Conservation (phyloP, 2,329 filamentous ascomycete species). For the Beauveria medogensis region DNA sequence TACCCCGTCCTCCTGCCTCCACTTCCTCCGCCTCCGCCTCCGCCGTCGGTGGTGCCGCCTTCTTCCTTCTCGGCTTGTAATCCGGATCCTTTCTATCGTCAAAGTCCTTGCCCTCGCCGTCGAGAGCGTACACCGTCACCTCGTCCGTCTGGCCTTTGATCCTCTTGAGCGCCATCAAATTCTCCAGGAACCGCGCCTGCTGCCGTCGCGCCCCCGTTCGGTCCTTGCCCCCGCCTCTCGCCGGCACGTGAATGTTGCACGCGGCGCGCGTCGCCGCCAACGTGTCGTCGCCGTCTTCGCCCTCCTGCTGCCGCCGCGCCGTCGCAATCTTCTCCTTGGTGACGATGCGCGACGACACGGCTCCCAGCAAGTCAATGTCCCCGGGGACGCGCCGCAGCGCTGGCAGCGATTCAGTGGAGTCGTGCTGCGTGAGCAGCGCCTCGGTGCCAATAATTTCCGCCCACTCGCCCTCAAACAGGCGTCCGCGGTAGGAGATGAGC, state of each 20-base stretch:
- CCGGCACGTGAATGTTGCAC: constrained; percentile 37
- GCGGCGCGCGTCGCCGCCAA: constrained; percentile 32
- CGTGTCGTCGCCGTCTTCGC: constrained; percentile 20
- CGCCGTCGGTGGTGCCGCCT: not conserved
- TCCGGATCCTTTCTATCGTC: constrained; percentile 34
- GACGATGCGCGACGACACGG: constrained; percentile 60
- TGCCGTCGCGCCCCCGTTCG: constrained; percentile 39
- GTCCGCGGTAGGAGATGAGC: constrained; percentile 69
- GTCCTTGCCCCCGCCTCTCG: constrained; percentile 27
- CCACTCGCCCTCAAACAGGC: constrained; percentile 76
- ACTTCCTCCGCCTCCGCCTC: constrained; percentile 1
- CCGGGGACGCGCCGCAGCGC: constrained; percentile 31
- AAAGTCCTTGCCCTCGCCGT: constrained; percentile 33
- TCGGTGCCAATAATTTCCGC: constrained; percentile 77
- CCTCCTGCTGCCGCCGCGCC: constrained; percentile 27
- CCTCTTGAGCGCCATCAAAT: constrained; percentile 56
- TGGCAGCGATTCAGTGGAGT: constrained; percentile 37
- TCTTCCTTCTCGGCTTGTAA: constrained; percentile 18
- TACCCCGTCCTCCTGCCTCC: not conserved
- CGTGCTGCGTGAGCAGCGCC: constrained; percentile 61
- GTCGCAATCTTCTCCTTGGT: constrained; percentile 56
- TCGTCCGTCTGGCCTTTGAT: constrained; percentile 56
- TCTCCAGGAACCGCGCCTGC: constrained; percentile 53
- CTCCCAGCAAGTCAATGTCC: constrained; percentile 64
- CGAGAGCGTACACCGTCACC: constrained; percentile 51